A percentile compares a stretch with the other conserved stretches of the same genome.
Evolutionary conservation across 768 basidiomycete species (phyloP).

Genomic region (Heimioporus sp.): DNA sequence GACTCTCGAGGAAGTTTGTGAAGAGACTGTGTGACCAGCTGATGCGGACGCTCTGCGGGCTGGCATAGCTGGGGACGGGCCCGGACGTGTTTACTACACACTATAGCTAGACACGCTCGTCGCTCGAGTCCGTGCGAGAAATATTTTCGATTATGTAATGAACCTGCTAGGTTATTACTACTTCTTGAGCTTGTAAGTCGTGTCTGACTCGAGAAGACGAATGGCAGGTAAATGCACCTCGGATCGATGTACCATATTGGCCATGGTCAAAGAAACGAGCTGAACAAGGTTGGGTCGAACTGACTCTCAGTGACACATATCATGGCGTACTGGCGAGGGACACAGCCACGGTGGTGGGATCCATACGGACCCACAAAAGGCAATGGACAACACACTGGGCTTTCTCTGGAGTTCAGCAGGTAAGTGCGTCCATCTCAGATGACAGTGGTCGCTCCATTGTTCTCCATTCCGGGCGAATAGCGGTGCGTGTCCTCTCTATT

Average conservation of each 20-base stretch:
- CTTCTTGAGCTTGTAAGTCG: too few relatives aligned
- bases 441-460: slow-evolving; percentile 19
- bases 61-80: slow-evolving; percentile 36
- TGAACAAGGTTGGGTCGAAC: too few relatives aligned
- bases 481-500: slow-evolving; percentile 24
- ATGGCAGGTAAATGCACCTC: too few relatives aligned
- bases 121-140: slow-evolving; percentile 16
- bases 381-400: slow-evolving; percentile 7
- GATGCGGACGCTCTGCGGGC: slow-evolving; percentile 64
- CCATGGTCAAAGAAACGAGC: neutral
- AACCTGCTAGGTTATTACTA: neutral
- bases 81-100: slow-evolving; percentile 1
- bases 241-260: too few relatives aligned
- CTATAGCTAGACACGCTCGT: slow-evolving; percentile 8
- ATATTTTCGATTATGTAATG: slow-evolving; percentile 20
- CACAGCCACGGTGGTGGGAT: slow-evolving; percentile 42
- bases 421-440: neutral
- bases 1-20: slow-evolving; percentile 38
- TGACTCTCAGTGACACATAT: too few relatives aligned
- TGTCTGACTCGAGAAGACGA: too few relatives aligned
- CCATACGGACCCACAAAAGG: slow-evolving; percentile 41
- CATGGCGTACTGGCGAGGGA: neutral
- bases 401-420: neutral
- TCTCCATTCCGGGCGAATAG: slow-evolving; percentile 22
- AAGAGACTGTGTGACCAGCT: slow-evolving; percentile 37